These are phyloP conservation scores for Sequoiadendron giganteum DNA, from an alignment of 75 land plant genomes.

Conservation along the genomic window DNA sequence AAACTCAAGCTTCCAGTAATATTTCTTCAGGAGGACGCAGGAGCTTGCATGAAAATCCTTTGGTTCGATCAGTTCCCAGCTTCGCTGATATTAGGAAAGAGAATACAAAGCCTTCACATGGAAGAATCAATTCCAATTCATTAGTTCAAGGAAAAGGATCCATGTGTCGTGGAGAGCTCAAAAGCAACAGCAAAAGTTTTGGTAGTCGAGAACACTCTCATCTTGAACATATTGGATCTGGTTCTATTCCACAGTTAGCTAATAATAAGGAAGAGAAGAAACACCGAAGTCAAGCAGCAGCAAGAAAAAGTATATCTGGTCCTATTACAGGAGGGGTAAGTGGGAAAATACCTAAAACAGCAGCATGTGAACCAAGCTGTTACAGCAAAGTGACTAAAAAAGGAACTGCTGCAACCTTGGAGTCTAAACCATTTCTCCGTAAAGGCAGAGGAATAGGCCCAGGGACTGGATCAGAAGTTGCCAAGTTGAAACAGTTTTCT, in stretches of 20 bases:
- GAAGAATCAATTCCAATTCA: conserved; percentile 24
- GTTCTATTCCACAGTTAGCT: neutral
- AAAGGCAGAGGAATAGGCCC: conserved; percentile 77
- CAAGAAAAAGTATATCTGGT: conserved; percentile 55
- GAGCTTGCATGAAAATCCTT: conserved; percentile 53
- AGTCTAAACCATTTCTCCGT: conserved; percentile 63
- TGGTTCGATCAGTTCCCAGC: conserved; percentile 72
- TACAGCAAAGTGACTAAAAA: conserved; percentile 31
- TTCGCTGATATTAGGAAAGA: conserved; percentile 85
- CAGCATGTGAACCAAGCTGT: conserved; percentile 20
- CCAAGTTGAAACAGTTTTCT: conserved; percentile 34
- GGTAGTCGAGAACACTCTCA: conserved; percentile 28
- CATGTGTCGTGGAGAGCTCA: conserved; percentile 21
- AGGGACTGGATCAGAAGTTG: conserved; percentile 47
- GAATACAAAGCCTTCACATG: conserved; percentile 64
- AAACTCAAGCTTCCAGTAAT: conserved; percentile 25
- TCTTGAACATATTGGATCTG: conserved; percentile 5
- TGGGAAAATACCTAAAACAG: conserved; percentile 43
- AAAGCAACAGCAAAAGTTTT: conserved; percentile 44
- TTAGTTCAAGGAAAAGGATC: neutral
- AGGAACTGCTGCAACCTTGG: conserved; percentile 18
- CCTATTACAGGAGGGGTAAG: conserved; percentile 36
- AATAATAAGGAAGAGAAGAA: conserved; percentile 55
- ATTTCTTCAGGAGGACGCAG: conserved; percentile 34
- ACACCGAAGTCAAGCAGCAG: conserved; percentile 29